Conservation (phyloP, 352 stramenopile species). For the Hyaloperonospora arabidopsidis region DNA sequence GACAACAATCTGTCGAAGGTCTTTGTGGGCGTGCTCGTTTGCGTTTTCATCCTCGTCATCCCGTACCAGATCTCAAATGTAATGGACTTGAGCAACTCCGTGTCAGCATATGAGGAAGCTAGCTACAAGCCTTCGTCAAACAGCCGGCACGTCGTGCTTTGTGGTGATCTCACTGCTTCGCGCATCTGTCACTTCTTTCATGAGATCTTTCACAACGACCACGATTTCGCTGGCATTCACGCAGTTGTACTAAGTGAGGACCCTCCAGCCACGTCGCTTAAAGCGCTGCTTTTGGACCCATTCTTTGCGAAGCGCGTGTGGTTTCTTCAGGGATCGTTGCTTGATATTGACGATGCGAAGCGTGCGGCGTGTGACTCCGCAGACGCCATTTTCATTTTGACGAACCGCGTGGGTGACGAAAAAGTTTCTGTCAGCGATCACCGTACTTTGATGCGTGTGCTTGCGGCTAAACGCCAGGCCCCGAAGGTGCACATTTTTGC, state of each 20-base stretch:
- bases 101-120: conserved; percentile 66
- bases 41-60: conserved; percentile 79
- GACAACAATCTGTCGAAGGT: conserved; percentile 78
- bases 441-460: conserved; percentile 70
- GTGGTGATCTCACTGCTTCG: conserved; percentile 69
- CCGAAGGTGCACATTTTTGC: conserved; percentile 47
- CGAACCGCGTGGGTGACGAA: conserved; percentile 53
- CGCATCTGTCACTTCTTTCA: conserved; percentile 83
- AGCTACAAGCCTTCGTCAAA: conserved; percentile 57
- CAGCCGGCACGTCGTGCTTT: conserved; percentile 73
- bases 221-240: conserved; percentile 73
- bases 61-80: conserved; percentile 81
- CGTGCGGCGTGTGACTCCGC: conserved; percentile 54
- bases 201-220: conserved; percentile 84
- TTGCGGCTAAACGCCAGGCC: conserved; percentile 61
- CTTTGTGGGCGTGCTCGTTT: conserved; percentile 75
- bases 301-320: conserved; percentile 81
- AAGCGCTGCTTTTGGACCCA: conserved; percentile 69
- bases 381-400: conserved; percentile 75
- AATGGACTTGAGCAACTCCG: conserved; percentile 67
- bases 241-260: conserved; percentile 75
- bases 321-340: conserved; percentile 73
- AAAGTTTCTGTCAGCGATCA: conserved; percentile 68
- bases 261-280: conserved; percentile 61
- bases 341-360: conserved; percentile 73